Conservation (phyloP, 768 basidiomycete genomes). For the Hygrophoropsis aurantiaca region DNA sequence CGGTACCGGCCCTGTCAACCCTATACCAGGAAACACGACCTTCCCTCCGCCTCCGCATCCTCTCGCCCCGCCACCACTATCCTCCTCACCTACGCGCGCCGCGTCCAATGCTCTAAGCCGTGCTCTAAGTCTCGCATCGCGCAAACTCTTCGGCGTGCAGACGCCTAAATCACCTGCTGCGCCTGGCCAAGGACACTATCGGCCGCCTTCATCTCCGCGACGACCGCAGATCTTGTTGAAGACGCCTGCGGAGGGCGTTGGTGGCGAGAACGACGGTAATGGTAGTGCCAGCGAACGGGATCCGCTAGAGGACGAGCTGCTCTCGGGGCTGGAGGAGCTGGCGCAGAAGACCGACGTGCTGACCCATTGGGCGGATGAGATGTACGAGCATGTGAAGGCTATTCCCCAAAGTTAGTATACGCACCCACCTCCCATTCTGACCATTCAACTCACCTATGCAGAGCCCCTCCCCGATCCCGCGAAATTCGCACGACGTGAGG, state of each 20-base stretch:
- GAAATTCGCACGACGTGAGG: conserved; percentile 69
- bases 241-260: conserved; percentile 38
- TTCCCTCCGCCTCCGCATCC: conserved; percentile 71
- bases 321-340: conserved; percentile 80
- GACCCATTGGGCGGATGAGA: conserved; percentile 92
- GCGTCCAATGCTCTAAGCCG: conserved; percentile 76
- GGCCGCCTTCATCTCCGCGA: conserved; percentile 53
- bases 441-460: conserved; percentile 30
- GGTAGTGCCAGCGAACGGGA: conserved; percentile 41
- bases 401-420: conserved; percentile 72
- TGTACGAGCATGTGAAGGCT: conserved; percentile 86
- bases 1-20: conserved; percentile 25
- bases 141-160: conserved; percentile 72
- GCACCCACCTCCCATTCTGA: not conserved
- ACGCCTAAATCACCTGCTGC: conserved; percentile 37
- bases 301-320: conserved; percentile 79
- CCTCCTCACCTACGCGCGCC: conserved; percentile 66
- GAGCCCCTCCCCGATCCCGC: conserved; percentile 81
- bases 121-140: conserved; percentile 77
- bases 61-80: conserved; percentile 51
- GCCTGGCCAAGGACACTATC: conserved; percentile 37
- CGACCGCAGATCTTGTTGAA: conserved; percentile 51
- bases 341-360: conserved; percentile 96
- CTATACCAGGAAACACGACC: conserved; percentile 34
- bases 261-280: conserved; percentile 20